Percentiles rank a stretch among this genome's conserved stretches.
Evolutionary conservation across 257 asterid genomes (phyloP).

Genomic region (Fraxinus cuspidata): DNA sequence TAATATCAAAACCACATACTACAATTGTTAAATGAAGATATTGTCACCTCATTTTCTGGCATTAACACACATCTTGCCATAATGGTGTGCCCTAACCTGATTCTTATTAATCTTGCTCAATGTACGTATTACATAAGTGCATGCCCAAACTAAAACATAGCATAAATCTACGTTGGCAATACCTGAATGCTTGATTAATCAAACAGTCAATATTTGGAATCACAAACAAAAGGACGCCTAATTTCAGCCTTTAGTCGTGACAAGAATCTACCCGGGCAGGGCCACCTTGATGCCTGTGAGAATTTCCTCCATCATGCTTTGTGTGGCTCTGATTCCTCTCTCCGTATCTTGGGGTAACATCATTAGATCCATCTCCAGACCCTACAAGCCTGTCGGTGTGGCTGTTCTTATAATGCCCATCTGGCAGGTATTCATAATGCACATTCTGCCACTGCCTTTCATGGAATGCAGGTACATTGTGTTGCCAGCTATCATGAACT

Average conservation of each 20-base stretch:
- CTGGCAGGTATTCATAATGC: slow-evolving; percentile 87
- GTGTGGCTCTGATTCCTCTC: slow-evolving; percentile 62
- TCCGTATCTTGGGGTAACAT: slow-evolving; percentile 50
- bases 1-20: slow-evolving; percentile 11
- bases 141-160: slow-evolving; percentile 21
- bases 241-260: slow-evolving; percentile 37
- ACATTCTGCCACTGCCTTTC: slow-evolving; percentile 64
- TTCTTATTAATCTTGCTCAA: slow-evolving; percentile 35
- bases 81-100: slow-evolving; percentile 36
- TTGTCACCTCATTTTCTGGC: slow-evolving; percentile 28
- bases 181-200: slow-evolving; percentile 41
- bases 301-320: slow-evolving; percentile 60
- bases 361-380: slow-evolving; percentile 45
- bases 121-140: slow-evolving; percentile 29
- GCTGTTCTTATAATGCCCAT: slow-evolving; percentile 53
- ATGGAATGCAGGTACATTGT: slow-evolving; percentile 37
- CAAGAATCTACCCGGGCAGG: slow-evolving; percentile 40
- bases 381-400: slow-evolving; percentile 47
- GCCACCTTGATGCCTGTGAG: slow-evolving; percentile 52
- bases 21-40: slow-evolving; percentile 29
- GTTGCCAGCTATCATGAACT: slow-evolving; percentile 48
- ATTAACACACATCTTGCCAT: slow-evolving; percentile 40
- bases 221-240: slow-evolving; percentile 27
- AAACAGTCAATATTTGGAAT: slow-evolving; percentile 33
- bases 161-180: slow-evolving; percentile 37